Evolutionary conservation across 2,329 filamentous ascomycete genomes (phyloP).

Genomic region (Pyrenochaeta sp.): DNA sequence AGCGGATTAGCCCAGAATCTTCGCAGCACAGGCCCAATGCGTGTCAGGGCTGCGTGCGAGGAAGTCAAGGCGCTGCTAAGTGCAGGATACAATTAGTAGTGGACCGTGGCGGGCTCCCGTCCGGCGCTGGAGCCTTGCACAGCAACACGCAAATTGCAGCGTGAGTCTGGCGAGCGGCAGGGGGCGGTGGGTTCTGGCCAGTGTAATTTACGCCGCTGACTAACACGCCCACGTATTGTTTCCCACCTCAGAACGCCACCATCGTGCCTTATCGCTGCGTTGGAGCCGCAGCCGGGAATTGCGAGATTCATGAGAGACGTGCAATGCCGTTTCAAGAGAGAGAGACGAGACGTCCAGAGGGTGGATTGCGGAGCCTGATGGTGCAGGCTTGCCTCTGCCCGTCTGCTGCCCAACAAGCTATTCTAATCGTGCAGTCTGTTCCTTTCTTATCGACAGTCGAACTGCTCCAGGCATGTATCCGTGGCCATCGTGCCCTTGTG

Average conservation of each 20-base stretch:
- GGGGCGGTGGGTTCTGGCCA: slow-evolving; percentile 10
- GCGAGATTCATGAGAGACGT: background rate
- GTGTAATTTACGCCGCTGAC: slow-evolving; percentile 17
- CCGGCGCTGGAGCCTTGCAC: slow-evolving; percentile 33
- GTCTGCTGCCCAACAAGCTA: too few relatives aligned
- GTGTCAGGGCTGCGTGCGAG: slow-evolving; percentile 20
- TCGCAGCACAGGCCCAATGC: slow-evolving; percentile 37
- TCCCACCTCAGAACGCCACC: background rate
- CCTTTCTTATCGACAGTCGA: background rate
- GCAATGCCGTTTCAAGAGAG: too few relatives aligned
- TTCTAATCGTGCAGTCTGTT: background rate
- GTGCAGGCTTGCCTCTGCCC: too few relatives aligned
- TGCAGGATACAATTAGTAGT: slow-evolving; percentile 19
- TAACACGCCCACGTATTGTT: slow-evolving; percentile 8
- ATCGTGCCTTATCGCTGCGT: slow-evolving; percentile 6
- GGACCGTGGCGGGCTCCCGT: slow-evolving; percentile 16
- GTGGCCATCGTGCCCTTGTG: too few relatives aligned
- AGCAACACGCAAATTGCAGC: slow-evolving; percentile 17
- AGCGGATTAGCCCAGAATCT: slow-evolving; percentile 34
- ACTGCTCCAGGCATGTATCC: too few relatives aligned
- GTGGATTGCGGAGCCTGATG: too few relatives aligned
- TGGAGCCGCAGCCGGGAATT: background rate
- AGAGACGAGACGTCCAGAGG: too few relatives aligned
- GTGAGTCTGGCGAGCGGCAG: slow-evolving; percentile 23
- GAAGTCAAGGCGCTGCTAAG: slow-evolving; percentile 16